Base-by-base conservation (phyloP, 2,329 filamentous ascomycete genomes). In the Claviceps africana region DNA sequence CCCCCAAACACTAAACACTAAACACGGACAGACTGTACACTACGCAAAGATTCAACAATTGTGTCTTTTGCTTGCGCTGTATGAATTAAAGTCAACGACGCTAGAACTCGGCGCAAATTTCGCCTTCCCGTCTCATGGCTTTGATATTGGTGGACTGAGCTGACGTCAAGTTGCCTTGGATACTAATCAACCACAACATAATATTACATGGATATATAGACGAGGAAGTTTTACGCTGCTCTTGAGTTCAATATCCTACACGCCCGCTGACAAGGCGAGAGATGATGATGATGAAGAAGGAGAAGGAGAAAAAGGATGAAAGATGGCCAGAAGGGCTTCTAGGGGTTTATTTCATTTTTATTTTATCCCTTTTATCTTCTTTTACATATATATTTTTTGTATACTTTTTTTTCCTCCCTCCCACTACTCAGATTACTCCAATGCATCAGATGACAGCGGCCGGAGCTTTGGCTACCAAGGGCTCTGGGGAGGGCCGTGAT, bases 401-500 rank as follows among this genome's bases (percentile, higher is more conserved):
- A 59, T 40, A 54, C 56, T 54, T 52, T 35, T 5, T 33, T 3
- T 17, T 25, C 28, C 11, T 15, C 4, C 22, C n/a, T n/a, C n/a
- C n/a, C n/a, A n/a, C n/a, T 35, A 11, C 13, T 35, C 31, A 11
- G 6, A 35, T 39, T 25, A 51, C 39, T 54, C 51, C 31, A 55
- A 47, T 51, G 54, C 53, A 59, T 55, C 44, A 48, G 51, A 39
- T 17, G 39, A 35, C 10, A 54, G 55, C 53, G 53, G 51, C 51
- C 47, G 49, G 51, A 25, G 51, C 49, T 56, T 56, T 58, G 56
- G 57, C 53, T 56, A 58, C 33, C n/a, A 44, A 51, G 43, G 48
- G 50, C 33, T 48, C 40, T 48, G 39, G 35, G 33, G 37, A 45
- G 48, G 49, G 52, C 47, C 50, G 49, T 31, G 51, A 52, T 28